A percentile compares a stretch with the other conserved stretches of the same genome.
phyloP scores from a whole-genome alignment of 2,329 filamentous ascomycete species.

The Metarhizium humberi region DNA sequence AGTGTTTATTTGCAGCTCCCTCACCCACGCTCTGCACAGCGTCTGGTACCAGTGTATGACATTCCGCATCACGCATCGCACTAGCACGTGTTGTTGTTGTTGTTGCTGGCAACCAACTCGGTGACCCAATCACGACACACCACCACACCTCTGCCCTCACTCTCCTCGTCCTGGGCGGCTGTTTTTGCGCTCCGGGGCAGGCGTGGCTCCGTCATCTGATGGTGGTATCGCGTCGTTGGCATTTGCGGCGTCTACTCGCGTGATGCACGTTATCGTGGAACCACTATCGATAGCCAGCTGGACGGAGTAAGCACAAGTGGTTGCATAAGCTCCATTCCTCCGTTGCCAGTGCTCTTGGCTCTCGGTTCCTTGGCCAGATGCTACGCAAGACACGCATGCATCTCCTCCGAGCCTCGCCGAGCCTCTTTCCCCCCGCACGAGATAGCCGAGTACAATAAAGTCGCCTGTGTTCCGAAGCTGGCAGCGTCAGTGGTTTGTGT shows the following conservation, averaged over 20 bases:
- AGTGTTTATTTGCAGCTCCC: too few relatives aligned
- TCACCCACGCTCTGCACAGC: too few relatives aligned
- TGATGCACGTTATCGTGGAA: constrained; percentile 5
- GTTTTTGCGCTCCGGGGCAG: neutral
- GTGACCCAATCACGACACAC: neutral
- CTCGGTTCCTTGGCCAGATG: too few relatives aligned
- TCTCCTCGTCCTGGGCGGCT: too few relatives aligned
- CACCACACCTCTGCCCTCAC: neutral
- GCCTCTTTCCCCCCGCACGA: too few relatives aligned
- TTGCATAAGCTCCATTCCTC: neutral
- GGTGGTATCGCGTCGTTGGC: neutral
- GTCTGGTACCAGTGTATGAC: neutral
- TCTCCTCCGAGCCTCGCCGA: neutral
- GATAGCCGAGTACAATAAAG: neutral
- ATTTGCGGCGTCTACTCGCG: constrained; percentile 1
- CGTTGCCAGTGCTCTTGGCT: neutral
- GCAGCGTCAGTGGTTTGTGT: neutral
- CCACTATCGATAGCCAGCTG: neutral
- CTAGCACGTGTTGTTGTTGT: neutral
- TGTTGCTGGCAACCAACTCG: neutral
- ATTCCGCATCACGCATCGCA: neutral
- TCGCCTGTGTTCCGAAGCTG: neutral
- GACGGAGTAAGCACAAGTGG: neutral
- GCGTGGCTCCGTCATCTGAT: constrained; percentile 1
- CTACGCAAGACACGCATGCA: neutral